Conservation (phyloP, 2,329 filamentous ascomycete species). For the Hortaea werneckii region DNA sequence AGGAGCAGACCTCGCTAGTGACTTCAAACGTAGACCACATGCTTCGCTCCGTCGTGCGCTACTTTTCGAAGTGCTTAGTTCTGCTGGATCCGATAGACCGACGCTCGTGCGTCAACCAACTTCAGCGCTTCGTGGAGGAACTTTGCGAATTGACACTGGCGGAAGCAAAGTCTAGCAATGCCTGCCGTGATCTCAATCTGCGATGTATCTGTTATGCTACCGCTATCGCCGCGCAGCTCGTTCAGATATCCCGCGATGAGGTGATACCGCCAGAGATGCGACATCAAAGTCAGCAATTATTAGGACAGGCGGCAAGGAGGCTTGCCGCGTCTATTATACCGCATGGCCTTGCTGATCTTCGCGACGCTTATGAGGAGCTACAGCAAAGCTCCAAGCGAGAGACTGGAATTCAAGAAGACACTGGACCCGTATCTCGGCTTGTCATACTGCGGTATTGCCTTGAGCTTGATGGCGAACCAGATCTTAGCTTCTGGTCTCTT, state of each 20-base stretch:
- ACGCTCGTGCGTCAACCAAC: constrained; percentile 33
- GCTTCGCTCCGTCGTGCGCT: constrained; percentile 39
- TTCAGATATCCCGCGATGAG: constrained; percentile 23
- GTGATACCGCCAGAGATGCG: constrained; percentile 9
- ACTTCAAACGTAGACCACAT: constrained; percentile 16
- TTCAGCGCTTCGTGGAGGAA: constrained; percentile 32
- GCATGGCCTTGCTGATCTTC: constrained; percentile 22
- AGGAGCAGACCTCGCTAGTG: neutral
- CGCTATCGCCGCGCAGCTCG: constrained; percentile 23
- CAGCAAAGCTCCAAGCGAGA: constrained; percentile 33
- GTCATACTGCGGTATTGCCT: constrained; percentile 39
- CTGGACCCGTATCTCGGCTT: constrained; percentile 35
- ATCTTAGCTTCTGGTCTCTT: constrained; percentile 34
- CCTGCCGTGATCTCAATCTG: neutral
- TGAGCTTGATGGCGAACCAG: constrained; percentile 16
- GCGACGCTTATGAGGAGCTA: constrained; percentile 36
- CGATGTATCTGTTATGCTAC: constrained; percentile 15
- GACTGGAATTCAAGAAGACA: constrained; percentile 37
- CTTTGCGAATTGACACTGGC: constrained; percentile 15
- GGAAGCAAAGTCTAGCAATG: neutral
- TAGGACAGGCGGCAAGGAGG: constrained; percentile 27
- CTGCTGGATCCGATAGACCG: constrained; percentile 49
- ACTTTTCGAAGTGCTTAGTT: constrained; percentile 38
- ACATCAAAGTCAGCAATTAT: constrained; percentile 19
- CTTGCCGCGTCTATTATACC: constrained; percentile 26